Evolutionary conservation across 2,329 filamentous ascomycete genomes (phyloP).

Genomic region (Clonostachys solani): DNA sequence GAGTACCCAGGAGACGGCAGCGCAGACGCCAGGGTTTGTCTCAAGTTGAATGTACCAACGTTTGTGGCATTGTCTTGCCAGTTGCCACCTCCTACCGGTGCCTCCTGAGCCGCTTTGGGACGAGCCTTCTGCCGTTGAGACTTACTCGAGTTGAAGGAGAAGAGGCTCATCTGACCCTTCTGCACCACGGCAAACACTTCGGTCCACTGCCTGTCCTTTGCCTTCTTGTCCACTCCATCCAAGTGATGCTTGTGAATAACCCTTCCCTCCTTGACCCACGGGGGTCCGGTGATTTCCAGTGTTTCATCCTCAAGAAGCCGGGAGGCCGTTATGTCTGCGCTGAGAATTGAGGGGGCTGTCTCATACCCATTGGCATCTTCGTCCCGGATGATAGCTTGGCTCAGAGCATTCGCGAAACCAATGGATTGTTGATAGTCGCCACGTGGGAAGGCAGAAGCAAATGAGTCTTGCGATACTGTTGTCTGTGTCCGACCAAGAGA

Average conservation of each 20-base stretch:
- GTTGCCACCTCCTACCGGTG: slow-evolving; percentile 87
- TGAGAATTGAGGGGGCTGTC: slow-evolving; percentile 43
- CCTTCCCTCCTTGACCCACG: slow-evolving; percentile 97
- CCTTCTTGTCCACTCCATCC: slow-evolving; percentile 83
- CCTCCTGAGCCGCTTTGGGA: slow-evolving; percentile 20
- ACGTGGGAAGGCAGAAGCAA: slow-evolving; percentile 70
- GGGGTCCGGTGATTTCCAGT: slow-evolving; percentile 86
- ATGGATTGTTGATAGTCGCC: slow-evolving; percentile 94
- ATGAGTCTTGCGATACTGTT: slow-evolving; percentile 88
- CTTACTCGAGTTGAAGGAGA: slow-evolving; percentile 85
- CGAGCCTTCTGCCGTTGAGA: slow-evolving; percentile 66
- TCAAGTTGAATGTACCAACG: slow-evolving; percentile 79
- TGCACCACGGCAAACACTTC: slow-evolving; percentile 96
- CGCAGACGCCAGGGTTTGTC: slow-evolving; percentile 87
- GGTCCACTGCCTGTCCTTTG: slow-evolving; percentile 90
- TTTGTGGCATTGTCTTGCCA: slow-evolving; percentile 97
- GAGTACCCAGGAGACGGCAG: slow-evolving; percentile 92
- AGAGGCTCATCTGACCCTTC: slow-evolving; percentile 89
- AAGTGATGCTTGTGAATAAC: slow-evolving; percentile 96
- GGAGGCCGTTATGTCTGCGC: slow-evolving; percentile 54
- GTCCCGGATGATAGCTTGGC: slow-evolving; percentile 93
- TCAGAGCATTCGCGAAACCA: slow-evolving; percentile 93
- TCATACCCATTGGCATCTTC: slow-evolving; percentile 57
- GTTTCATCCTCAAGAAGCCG: slow-evolving; percentile 88
- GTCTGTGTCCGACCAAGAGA: slow-evolving; percentile 88